Evolutionary conservation across 306 rosid species (phyloP).

Genomic region (Purshia tridentata): DNA sequence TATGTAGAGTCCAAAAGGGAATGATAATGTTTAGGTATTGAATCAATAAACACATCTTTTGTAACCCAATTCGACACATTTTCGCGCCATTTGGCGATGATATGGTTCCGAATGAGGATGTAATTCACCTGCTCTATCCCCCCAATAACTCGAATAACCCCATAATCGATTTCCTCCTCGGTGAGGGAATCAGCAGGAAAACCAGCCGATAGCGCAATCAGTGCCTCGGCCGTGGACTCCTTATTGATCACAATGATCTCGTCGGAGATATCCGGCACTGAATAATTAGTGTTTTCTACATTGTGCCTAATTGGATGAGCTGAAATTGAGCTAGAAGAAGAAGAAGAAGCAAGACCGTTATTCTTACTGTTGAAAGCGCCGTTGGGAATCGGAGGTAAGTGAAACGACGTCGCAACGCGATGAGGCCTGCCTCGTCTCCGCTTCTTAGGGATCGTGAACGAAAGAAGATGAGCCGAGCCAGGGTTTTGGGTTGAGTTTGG

Average conservation of each 20-base stretch:
- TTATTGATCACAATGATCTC: conserved; percentile 86
- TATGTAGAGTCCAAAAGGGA: conserved; percentile 69
- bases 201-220: conserved; percentile 75
- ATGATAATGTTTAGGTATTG: conserved; percentile 63
- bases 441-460: conserved; percentile 82
- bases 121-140: conserved; percentile 95
- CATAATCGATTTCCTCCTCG: conserved; percentile 83
- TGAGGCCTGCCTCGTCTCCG: conserved; percentile 85
- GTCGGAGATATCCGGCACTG: conserved; percentile 50
- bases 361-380: conserved; percentile 33
- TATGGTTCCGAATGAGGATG: conserved; percentile 82
- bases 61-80: conserved; percentile 73
- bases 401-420: conserved; percentile 59
- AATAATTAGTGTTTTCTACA: conserved; percentile 34
- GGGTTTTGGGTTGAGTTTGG: conserved; percentile 35
- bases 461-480: conserved; percentile 41
- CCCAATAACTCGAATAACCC: conserved; percentile 67
- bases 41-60: conserved; percentile 62
- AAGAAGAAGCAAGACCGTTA: conserved; percentile 34
- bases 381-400: conserved; percentile 35
- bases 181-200: conserved; percentile 89
- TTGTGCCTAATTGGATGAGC: conserved; percentile 29
- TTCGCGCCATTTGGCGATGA: conserved; percentile 95
- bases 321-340: conserved; percentile 29
- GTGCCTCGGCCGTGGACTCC: conserved; percentile 83